Conservation (phyloP, 371 early-diverging fungal genomes). For the Mortierella sp. region DNA sequence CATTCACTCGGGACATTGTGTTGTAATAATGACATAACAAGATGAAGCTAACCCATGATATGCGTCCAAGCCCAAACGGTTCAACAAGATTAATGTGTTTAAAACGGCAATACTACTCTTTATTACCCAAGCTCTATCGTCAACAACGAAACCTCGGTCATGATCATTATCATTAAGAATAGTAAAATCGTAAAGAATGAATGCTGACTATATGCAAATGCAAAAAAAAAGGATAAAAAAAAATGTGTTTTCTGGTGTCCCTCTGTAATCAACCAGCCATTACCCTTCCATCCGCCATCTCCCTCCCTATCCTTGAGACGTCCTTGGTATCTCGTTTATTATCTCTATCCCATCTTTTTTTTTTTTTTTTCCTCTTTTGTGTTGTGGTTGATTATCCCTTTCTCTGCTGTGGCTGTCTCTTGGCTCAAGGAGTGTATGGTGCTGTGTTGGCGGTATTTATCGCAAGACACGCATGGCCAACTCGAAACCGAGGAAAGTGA, state of each 20-base stretch:
- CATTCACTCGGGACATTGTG: too few species aligned
- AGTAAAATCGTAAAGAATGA: background rate
- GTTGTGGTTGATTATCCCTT: too few species aligned
- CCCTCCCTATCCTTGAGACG: background rate
- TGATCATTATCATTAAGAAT: conserved; percentile 5
- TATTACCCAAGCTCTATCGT: background rate
- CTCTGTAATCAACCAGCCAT: too few species aligned
- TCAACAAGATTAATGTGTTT: background rate
- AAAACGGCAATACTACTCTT: background rate
- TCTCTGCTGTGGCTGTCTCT: background rate
- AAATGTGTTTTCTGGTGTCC: too few species aligned
- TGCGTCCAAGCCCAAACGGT: too few species aligned
- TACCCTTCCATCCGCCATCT: background rate
- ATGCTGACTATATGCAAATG: background rate
- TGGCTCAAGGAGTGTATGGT: background rate
- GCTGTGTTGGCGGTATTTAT: conserved; percentile 15
- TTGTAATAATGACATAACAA: too few species aligned
- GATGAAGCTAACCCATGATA: too few species aligned
- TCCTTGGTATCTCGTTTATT: background rate
- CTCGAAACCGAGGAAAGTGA: conserved; percentile 79
- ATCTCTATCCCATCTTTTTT: background rate
- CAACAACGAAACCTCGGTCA: background rate
- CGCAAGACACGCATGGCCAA: conserved; percentile 64
- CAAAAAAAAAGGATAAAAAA: background rate
- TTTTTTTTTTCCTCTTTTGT: background rate